Percentiles rank a stretch among this genome's conserved stretches.
phyloP scores from a whole-genome alignment of 768 basidiomycete genomes.

The Podaxis sp. region DNA sequence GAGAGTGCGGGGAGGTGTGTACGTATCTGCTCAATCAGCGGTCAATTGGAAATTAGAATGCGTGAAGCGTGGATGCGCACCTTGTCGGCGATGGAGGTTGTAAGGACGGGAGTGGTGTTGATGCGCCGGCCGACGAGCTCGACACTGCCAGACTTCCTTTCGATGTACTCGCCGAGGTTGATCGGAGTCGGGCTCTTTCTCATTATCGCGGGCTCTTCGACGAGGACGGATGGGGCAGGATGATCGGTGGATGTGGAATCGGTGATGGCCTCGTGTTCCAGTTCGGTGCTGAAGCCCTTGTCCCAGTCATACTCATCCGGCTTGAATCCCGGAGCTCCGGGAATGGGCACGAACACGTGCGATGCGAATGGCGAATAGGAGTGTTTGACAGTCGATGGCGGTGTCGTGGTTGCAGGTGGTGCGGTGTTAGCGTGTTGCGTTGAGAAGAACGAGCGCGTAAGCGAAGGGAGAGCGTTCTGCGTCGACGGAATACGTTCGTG shows the following conservation, averaged over 20 bases:
- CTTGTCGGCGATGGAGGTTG: conserved; percentile 51
- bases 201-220: conserved; percentile 3
- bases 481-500: conserved; percentile 6
- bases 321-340: conserved; percentile 77
- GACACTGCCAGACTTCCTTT: conserved; percentile 50
- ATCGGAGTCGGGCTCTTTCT: conserved; percentile 18
- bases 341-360: conserved; percentile 40
- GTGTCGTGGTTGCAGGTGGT: not conserved
- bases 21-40: conserved; percentile 52
- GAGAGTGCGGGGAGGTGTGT: conserved; percentile 70
- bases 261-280: conserved; percentile 37
- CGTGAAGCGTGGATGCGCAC: conserved; percentile 38
- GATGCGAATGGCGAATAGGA: conserved; percentile 42
- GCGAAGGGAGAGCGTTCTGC: not conserved
- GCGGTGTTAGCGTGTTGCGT: conserved; percentile 29
- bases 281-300: conserved; percentile 54
- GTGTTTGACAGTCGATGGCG: conserved; percentile 18
- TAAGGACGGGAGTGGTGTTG: conserved; percentile 53
- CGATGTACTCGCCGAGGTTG: conserved; percentile 43
- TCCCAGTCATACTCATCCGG: conserved; percentile 71
- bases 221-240: not conserved
- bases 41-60: not conserved
- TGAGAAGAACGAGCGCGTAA: conserved; percentile 10
- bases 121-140: conserved; percentile 57
- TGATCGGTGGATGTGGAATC: not conserved